Conservation (phyloP, 768 basidiomycete species). For the Auriscalpium vulgare region DNA sequence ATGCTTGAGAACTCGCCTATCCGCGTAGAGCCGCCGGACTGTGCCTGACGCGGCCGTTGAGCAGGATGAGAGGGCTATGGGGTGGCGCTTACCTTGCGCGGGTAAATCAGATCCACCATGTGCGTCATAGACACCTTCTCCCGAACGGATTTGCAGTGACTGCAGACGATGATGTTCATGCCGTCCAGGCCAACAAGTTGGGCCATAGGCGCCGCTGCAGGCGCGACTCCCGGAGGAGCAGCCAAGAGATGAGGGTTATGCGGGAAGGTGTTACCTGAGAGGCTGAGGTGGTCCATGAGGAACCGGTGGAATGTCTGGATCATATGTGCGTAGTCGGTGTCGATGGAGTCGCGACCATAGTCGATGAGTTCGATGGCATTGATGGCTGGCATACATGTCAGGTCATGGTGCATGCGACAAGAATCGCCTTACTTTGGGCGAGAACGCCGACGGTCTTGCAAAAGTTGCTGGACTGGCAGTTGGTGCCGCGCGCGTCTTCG, state of each 20-base stretch:
- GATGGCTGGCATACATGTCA: conserved; percentile 35
- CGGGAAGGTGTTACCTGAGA: conserved; percentile 60
- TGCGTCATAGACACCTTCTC: conserved; percentile 78
- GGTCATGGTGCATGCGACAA: neutral
- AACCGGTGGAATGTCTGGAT: conserved; percentile 96
- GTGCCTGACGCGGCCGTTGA: conserved; percentile 15
- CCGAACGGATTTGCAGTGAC: conserved; percentile 59
- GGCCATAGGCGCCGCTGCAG: conserved; percentile 65
- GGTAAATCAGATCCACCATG: conserved; percentile 81
- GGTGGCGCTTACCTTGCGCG: conserved; percentile 53
- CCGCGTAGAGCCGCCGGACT: conserved; percentile 29
- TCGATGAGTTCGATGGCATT: conserved; percentile 88
- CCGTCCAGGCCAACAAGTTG: conserved; percentile 81
- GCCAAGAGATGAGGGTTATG: conserved; percentile 48
- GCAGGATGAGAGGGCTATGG: too few relatives aligned
- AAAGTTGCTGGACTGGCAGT: conserved; percentile 96
- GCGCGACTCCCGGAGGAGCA: conserved; percentile 19
- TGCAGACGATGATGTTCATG: conserved; percentile 67
- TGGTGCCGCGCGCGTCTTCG: conserved; percentile 87
- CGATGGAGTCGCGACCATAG: conserved; percentile 67
- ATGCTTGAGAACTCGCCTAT: conserved; percentile 54
- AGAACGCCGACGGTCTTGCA: conserved; percentile 88
- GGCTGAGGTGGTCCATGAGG: conserved; percentile 74
- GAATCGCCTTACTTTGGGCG: conserved; percentile 58
- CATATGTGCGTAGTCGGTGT: conserved; percentile 74